Evolutionary conservation across 2,329 filamentous ascomycete species (phyloP).

Genomic region (Fusarium avenaceum): DNA sequence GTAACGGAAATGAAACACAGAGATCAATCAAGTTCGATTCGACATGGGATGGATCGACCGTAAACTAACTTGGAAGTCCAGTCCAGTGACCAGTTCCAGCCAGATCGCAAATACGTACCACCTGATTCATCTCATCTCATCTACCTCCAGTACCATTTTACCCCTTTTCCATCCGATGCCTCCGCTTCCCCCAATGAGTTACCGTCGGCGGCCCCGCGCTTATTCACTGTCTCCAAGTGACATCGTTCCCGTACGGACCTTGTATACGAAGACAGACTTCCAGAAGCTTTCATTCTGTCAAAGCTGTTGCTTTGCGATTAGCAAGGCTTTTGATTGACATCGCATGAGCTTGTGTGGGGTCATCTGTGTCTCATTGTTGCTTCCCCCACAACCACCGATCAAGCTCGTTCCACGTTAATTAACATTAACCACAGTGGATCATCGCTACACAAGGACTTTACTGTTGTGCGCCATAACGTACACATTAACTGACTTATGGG

Average conservation of each 20-base stretch:
- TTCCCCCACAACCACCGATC: constrained; percentile 33
- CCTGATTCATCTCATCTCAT: constrained; percentile 5
- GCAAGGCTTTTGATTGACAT: constrained; percentile 21
- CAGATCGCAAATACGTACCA: constrained; percentile 14
- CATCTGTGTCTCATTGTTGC: constrained; percentile 29
- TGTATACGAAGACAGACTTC: constrained; percentile 8
- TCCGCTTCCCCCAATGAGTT: constrained; percentile 5
- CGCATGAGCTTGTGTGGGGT: constrained; percentile 41
- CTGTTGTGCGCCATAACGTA: constrained; percentile 7
- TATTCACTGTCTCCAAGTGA: constrained; percentile 1
- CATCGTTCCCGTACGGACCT: constrained; percentile 8
- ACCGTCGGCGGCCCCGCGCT: constrained; percentile 1
- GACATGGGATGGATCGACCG: constrained; percentile 34
- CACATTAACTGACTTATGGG: not conserved
- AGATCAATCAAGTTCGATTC: constrained; percentile 11
- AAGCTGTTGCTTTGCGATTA: constrained; percentile 1
- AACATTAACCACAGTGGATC: constrained; percentile 22
- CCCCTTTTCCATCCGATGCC: constrained; percentile 20
- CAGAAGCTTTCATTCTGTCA: constrained; percentile 19
- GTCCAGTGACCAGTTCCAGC: not conserved
- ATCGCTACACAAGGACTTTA: constrained; percentile 21
- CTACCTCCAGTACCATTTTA: not conserved
- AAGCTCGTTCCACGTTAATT: constrained; percentile 31
- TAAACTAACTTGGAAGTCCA: constrained; percentile 15
- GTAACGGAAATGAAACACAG: constrained; percentile 28